A percentile compares a stretch with the other conserved stretches of the same genome.
Conservation (phyloP, 169 alveolate species). For the Blepharisma undulans region DNA sequence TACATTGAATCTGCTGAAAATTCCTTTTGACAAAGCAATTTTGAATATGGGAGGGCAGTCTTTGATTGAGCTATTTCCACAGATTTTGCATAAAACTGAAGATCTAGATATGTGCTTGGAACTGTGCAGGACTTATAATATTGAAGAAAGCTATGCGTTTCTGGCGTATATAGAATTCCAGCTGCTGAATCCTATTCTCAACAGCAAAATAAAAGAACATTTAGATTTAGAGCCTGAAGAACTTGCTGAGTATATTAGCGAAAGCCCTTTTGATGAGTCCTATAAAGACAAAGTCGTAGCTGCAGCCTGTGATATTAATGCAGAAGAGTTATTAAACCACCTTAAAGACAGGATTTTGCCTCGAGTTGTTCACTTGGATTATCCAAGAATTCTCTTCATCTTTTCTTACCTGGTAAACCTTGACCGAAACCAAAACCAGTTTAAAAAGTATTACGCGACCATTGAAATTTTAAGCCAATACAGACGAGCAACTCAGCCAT, state of each 20-base stretch:
- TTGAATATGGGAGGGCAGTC: not conserved
- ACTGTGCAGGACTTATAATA: not conserved
- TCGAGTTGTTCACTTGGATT: not conserved
- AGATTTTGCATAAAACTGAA: not conserved
- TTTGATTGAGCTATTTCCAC: not conserved
- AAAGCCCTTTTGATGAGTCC: not conserved
- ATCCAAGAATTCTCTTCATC: not conserved
- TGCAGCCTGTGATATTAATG: not conserved
- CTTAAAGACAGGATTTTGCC: not conserved
- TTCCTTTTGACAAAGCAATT: not conserved
- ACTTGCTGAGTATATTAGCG: not conserved
- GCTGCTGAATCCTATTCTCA: not conserved
- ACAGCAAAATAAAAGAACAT: not conserved
- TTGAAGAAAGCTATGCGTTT: not conserved
- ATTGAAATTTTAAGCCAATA: not conserved
- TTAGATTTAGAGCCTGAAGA: not conserved
- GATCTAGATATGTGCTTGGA: not conserved
- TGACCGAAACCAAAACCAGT: not conserved
- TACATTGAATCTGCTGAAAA: not conserved
- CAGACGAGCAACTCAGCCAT: not conserved
- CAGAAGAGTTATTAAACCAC: not conserved
- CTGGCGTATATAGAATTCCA: not conserved
- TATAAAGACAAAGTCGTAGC: not conserved
- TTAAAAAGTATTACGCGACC: not conserved
- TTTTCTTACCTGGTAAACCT: not conserved